Evolutionary conservation across 305 asterid species (phyloP).

Genomic region (Withania somnifera): DNA sequence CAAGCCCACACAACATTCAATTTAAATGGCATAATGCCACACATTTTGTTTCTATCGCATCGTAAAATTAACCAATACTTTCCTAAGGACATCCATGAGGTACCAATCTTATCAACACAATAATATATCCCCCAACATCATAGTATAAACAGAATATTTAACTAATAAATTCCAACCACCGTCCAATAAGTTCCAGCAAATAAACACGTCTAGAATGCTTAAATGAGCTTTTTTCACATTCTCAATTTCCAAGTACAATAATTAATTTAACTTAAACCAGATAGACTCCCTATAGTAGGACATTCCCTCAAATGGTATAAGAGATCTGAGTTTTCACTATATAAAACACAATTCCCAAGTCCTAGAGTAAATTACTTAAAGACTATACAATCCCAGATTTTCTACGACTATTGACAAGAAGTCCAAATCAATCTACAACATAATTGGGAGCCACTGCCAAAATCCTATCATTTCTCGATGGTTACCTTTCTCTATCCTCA

Average conservation of each 20-base stretch:
- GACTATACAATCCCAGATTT: neutral
- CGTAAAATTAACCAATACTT: no score
- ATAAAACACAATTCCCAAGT: neutral
- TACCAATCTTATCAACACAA: no score
- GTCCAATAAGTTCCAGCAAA: no score
- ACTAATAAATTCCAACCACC: no score
- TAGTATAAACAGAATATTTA: no score
- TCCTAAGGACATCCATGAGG: no score
- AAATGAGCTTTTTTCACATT: no score
- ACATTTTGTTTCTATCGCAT: no score
- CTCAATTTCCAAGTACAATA: neutral
- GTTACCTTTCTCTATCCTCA: constrained; percentile 36
- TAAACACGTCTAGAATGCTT: no score
- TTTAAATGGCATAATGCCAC: no score
- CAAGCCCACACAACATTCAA: no score
- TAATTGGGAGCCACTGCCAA: constrained; percentile 86
- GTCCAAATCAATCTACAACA: constrained; percentile 36
- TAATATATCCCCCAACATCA: no score
- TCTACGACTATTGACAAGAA: neutral
- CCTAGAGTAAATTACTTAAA: neutral
- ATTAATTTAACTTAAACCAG: neutral
- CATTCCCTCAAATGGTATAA: neutral
- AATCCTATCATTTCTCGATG: constrained; percentile 68
- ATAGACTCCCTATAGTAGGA: neutral
- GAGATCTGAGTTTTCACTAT: neutral